Evolutionary conservation across 2,329 filamentous ascomycete species (phyloP).

Genomic region (Raffaelea albimanens): DNA sequence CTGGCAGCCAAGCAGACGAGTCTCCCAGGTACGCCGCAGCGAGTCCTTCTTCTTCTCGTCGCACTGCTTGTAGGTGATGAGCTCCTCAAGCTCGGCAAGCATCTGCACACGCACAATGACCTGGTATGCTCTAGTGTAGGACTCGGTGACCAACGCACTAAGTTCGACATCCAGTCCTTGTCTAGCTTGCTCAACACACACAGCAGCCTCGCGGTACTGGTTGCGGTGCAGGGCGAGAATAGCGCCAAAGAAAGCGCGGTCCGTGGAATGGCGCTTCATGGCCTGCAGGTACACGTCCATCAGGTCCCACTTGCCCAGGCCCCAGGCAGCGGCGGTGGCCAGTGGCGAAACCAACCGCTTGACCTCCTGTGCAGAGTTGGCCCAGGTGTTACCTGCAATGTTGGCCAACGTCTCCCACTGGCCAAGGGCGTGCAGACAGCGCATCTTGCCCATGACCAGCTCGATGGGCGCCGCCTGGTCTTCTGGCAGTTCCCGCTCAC

Average conservation of each 20-base stretch:
- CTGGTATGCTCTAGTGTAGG: constrained; percentile 93
- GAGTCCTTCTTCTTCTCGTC: constrained; percentile 81
- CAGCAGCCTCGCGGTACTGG: constrained; percentile 84
- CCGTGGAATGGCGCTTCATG: constrained; percentile 88
- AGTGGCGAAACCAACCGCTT: constrained; percentile 86
- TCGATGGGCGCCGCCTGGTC: constrained; percentile 64
- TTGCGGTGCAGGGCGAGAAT: constrained; percentile 93
- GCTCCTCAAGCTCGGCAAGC: constrained; percentile 96
- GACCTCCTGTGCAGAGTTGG: constrained; percentile 77
- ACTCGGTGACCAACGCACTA: constrained; percentile 93
- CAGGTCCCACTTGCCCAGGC: constrained; percentile 89
- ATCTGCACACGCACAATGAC: constrained; percentile 98
- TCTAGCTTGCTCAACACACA: constrained; percentile 81
- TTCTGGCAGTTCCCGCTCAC: constrained; percentile 59
- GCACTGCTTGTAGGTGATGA: constrained; percentile 95
- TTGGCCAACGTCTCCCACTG: constrained; percentile 93
- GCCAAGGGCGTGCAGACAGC: constrained; percentile 89
- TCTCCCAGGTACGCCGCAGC: constrained; percentile 93
- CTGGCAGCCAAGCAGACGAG: constrained; percentile 86
- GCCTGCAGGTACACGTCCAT: constrained; percentile 97
- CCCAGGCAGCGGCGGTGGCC: constrained; percentile 93
- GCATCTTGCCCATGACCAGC: constrained; percentile 99
- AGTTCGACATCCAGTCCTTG: constrained; percentile 94
- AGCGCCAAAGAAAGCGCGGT: constrained; percentile 94
- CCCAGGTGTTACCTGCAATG: constrained; percentile 88